These are phyloP conservation scores for Dalbergia cultrata DNA, from an alignment of 306 rosid species.

Conservation along the genomic window DNA sequence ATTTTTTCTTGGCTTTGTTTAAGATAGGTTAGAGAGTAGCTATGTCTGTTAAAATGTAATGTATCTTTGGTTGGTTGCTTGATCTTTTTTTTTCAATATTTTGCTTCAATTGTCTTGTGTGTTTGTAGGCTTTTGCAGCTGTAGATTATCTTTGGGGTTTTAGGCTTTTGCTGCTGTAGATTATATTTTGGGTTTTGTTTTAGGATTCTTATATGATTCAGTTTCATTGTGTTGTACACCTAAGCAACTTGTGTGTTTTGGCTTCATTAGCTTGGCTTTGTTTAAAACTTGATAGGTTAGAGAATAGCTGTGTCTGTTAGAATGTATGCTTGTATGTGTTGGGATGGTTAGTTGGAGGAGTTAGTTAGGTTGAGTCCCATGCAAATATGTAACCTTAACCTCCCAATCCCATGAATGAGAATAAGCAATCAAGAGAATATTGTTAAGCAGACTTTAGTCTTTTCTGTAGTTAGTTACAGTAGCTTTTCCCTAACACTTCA, in stretches of 20 bases:
- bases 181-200: conserved; percentile 6
- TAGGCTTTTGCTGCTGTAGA: background rate
- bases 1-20: conserved; percentile 28
- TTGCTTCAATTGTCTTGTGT: background rate
- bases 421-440: background rate
- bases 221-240: background rate
- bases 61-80: conserved; percentile 9
- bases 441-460: background rate
- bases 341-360: background rate
- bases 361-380: background rate
- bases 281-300: background rate
- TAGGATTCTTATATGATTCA: conserved; percentile 21
- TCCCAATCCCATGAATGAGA: background rate
- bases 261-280: conserved; percentile 27
- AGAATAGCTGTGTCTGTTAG: background rate
- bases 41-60: background rate
- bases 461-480: background rate
- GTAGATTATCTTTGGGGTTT: background rate
- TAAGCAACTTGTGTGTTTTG: background rate
- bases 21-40: background rate
- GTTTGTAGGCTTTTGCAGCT: background rate
- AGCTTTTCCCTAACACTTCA: background rate
- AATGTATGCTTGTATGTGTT: background rate
- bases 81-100: background rate
- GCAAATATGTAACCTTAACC: too few species aligned